These are phyloP conservation scores for Cryphonectria carpinicola DNA, from an alignment of 2,329 filamentous ascomycete genomes.

Conservation along the genomic window DNA sequence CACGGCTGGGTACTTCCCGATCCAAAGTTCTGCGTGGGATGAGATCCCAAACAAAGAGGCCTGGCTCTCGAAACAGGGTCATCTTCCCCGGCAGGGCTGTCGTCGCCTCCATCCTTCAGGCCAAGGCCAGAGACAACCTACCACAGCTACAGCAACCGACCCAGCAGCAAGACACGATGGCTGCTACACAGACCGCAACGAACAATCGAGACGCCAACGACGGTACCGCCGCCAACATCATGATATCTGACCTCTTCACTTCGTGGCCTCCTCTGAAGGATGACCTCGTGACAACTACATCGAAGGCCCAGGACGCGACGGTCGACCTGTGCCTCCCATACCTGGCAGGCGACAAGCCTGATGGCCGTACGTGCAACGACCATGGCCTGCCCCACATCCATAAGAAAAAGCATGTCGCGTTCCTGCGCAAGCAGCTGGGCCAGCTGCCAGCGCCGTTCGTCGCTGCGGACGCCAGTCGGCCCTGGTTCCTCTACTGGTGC, in stretches of 20 bases:
- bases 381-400: slow-evolving; percentile 77
- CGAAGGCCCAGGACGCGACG: slow-evolving; percentile 69
- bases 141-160: slow-evolving; percentile 5
- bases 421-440: slow-evolving; percentile 62
- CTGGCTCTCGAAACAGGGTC: slow-evolving; percentile 26
- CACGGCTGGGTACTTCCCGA: not conserved
- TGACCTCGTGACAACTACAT: slow-evolving; percentile 68
- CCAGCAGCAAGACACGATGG: slow-evolving; percentile 13
- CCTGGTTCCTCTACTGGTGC: slow-evolving; percentile 96
- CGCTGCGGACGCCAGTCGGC: slow-evolving; percentile 80
- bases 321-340: slow-evolving; percentile 71
- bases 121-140: slow-evolving; percentile 10
- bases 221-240: slow-evolving; percentile 22
- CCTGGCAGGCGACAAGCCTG: slow-evolving; percentile 58
- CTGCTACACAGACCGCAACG: slow-evolving; percentile 7
- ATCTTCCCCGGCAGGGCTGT: slow-evolving; percentile 28
- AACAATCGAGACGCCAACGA: not conserved
- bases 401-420: slow-evolving; percentile 63
- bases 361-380: slow-evolving; percentile 59
- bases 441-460: slow-evolving; percentile 72
- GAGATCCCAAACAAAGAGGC: slow-evolving; percentile 26
- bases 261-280: slow-evolving; percentile 67
- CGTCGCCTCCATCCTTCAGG: slow-evolving; percentile 26
- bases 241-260: slow-evolving; percentile 62
- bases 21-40: slow-evolving; percentile 13